Evolutionary conservation across 352 stramenopile genomes (phyloP).

Genomic region (Hyaloperonospora arabidopsidis): DNA sequence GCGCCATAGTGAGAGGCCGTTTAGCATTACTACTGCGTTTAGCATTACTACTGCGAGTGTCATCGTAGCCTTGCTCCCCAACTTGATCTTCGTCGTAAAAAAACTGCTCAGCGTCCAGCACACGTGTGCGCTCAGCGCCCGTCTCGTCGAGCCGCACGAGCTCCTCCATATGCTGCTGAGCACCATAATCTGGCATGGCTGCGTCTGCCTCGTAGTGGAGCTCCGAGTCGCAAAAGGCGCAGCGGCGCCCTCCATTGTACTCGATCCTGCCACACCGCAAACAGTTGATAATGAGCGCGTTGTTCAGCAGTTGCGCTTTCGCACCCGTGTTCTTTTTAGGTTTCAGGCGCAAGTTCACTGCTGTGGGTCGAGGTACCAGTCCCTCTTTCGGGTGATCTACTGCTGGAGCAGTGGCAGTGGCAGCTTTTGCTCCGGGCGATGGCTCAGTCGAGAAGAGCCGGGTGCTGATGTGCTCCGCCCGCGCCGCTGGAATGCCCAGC

Average conservation of each 20-base stretch:
- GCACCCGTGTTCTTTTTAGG: conserved; percentile 27
- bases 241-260: conserved; percentile 45
- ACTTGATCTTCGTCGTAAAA: conserved; percentile 29
- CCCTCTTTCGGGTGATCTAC: conserved; percentile 15
- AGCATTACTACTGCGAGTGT: conserved; percentile 4
- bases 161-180: conserved; percentile 48
- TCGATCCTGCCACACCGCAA: conserved; percentile 61
- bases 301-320: conserved; percentile 29
- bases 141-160: conserved; percentile 45
- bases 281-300: conserved; percentile 63
- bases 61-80: conserved; percentile 6
- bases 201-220: conserved; percentile 44
- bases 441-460: conserved; percentile 32
- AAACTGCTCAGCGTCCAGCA: conserved; percentile 40
- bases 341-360: conserved; percentile 40
- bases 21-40: conserved; percentile 5
- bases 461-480: conserved; percentile 41
- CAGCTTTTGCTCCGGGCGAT: neutral
- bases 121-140: conserved; percentile 38
- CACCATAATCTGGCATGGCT: conserved; percentile 24
- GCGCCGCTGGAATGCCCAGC: conserved; percentile 40
- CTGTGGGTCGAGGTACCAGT: conserved; percentile 35
- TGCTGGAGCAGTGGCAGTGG: neutral
- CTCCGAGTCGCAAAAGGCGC: conserved; percentile 48
- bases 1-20: conserved; percentile 33